Evolutionary conservation across 306 rosid genomes (phyloP), one percentile per base, ranked within the genome.

Genomic region (Rubus parviflorus): DNA sequence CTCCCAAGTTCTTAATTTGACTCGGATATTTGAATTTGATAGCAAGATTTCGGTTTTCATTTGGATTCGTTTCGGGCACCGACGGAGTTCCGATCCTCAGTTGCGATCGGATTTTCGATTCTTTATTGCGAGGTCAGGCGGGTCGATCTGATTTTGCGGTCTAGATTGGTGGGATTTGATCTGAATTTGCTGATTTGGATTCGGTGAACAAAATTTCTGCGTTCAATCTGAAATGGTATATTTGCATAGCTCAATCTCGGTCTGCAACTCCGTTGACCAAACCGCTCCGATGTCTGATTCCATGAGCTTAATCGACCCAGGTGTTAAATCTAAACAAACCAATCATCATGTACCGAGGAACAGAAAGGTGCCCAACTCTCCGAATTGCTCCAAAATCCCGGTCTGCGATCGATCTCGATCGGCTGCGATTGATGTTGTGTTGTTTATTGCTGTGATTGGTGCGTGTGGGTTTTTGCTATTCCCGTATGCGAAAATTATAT

Each of bases 231-330:
- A 92, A 86, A 96, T 96, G 99, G 96, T 96, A 86, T 96, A 91
- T 93, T 81, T 88, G 83, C 92, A 90, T 61, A 88, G 83, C 87
- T 91, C 97, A 86, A 89, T 96, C 82, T 92, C 97, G 86, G 92
- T 91, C 89, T 92, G 97, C 91, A 91, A 91, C 74, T 91, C 93
- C 81, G 89, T 90, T 85, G 98, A 92, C 87, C 97, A 86, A 76
- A 41, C 82, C 5, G 75, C 88, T 54, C 15, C 77, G 63, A 87
- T 90, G 97, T 82, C 92, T 35, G 89, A 86, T 81, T 85, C 96
- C 9, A 67, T 79, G 81, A 77, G 79, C 79, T 81, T 85, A 56
- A 22, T 86, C 52, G 91, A 87, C 75, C 53, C 89, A 5, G 81
- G 81, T 77, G 80, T 85, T 7, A 90, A 90, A 86, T 86, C 90